Base-by-base conservation (phyloP, 1,284 basidiomycete species). In the Ceratobasidium sp. region DNA sequence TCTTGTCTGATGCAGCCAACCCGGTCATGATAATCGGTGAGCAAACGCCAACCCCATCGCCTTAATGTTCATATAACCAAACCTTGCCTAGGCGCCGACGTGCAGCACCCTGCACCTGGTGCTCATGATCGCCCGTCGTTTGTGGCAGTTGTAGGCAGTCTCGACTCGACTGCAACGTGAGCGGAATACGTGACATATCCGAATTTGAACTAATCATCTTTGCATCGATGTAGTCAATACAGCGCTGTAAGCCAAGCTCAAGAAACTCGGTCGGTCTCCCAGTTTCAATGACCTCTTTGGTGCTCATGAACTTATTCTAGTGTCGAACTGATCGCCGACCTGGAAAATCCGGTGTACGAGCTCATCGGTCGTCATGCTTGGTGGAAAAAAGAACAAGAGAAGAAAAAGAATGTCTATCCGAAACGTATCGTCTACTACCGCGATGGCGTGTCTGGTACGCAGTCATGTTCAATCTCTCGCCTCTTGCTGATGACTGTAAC, bases 41-140 rank as follows among this genome's bases (percentile, higher is more conserved):
- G 41, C 1, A 18, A 36, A 3, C 34, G n/a, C 8, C 1, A 43
- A 23, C n/a, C 18, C 16, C 10, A 30, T 28, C 8, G 43, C 2
- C 16, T 48, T 58, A 70, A n/a, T 62, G n/a, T 74, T 72, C 16
- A 57, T n/a, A 45, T 16, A 14, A 26, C 5, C 12, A 23, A 12
- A 39, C 36, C 14, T 14, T 14, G 14, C 26, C 6, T 36, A 86
- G 88, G 90, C 76, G 89, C 91, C 18, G 90, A 93, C 79, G 90
- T 91, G 45, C 89, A 91, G 30, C 91, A 93, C 77, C 91, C 92
- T 9, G 85, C 90, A 5, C 90, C 91, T n/a, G 91, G 91, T 10
- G 86, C 89, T 0, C 85, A 14, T 39, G 36, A 87, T 16, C 86
- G 87, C 2, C 92, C 91, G 0, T 93, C 92, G 0, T 92, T 91